Evolutionary conservation across 2,329 filamentous ascomycete species (phyloP), one percentile per base, ranked within the genome.

Genomic region (Claviceps sp.): DNA sequence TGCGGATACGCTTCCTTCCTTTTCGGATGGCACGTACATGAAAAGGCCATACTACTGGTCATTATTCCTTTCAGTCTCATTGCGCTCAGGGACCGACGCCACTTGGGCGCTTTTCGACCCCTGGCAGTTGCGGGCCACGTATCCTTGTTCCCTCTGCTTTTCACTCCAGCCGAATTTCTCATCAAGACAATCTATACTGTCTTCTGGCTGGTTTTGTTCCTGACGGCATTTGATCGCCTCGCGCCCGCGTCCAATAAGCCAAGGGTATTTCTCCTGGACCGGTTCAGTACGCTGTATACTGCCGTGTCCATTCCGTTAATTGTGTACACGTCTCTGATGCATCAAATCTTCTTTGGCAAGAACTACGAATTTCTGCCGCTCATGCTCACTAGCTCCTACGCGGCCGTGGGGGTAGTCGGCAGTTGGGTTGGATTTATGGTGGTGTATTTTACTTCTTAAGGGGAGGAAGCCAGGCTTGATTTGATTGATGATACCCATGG

Each of bases 1-100:
- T 97, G 93, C 63, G 93, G 88, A 54, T 98, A 96, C 64, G 87
- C 91, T 0, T 96, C 91, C 0, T 98, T 98, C 70, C 76, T 98
- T 10, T 97, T 97, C 60, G 91, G 93, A 52, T 98, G 91, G 89
- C 93, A 98, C 64, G 93, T 98, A 8, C 93, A 98, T 62, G 93
- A 98, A 65, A 98, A 98, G 69, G 93, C 93, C 1, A 87, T 98
- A 53, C 77, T 98, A 22, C 79, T 97, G 19, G 85, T 97, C 63
- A 89, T 98, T 58, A 87, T 97, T 48, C 93, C 93, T 0, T 97
- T 97, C 73, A 94, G 87, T 59, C 77, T 98, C 55, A 84, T 97
- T 55, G 90, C 91, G 0, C 79, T 97, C 50, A 86, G 85, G 65
- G 90, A 97, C 65, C 81, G 93, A 50, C 83, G 93, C 26, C 90